Evolutionary conservation across 1,139 yeast genomes (phyloP).

Genomic region (Sugiyamaella xylanicola): DNA sequence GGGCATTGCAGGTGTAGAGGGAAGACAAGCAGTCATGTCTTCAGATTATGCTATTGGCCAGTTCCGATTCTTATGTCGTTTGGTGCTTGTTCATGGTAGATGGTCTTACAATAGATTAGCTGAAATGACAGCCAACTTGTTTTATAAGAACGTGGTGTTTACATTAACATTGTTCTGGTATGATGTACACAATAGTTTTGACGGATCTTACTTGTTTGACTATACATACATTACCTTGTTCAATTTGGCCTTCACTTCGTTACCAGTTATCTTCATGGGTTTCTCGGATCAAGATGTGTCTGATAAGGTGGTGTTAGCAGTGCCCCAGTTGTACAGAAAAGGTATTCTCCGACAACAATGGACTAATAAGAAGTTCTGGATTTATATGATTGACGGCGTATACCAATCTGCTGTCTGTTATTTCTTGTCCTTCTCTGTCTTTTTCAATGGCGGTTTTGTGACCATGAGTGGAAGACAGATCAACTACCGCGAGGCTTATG

Average conservation of each 20-base stretch:
- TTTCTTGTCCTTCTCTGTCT: constrained; percentile 79
- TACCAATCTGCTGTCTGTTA: constrained; percentile 86
- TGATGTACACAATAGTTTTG: constrained; percentile 80
- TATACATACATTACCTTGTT: constrained; percentile 90
- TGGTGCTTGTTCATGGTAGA: constrained; percentile 88
- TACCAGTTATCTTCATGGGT: constrained; percentile 90
- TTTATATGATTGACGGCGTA: constrained; percentile 81
- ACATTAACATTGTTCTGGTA: constrained; percentile 91
- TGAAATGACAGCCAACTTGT: constrained; percentile 92
- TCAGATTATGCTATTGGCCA: constrained; percentile 97
- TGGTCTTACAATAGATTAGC: constrained; percentile 93
- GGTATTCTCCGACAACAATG: constrained; percentile 86
- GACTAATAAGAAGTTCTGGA: constrained; percentile 73
- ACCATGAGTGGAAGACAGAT: constrained; percentile 64
- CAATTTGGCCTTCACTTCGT: constrained; percentile 90
- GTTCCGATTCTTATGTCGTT: constrained; percentile 76
- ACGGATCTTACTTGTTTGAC: constrained; percentile 89
- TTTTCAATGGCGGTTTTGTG: constrained; percentile 58
- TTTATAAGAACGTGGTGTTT: constrained; percentile 89
- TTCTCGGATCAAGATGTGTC: constrained; percentile 91
- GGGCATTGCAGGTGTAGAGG: constrained; percentile 98
- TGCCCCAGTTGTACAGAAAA: constrained; percentile 82
- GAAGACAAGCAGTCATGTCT: constrained; percentile 98
- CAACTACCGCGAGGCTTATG: constrained; percentile 84
- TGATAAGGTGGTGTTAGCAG: constrained; percentile 73